Base-by-base conservation (phyloP, 768 basidiomycete species). In the Serendipita vermifera region DNA sequence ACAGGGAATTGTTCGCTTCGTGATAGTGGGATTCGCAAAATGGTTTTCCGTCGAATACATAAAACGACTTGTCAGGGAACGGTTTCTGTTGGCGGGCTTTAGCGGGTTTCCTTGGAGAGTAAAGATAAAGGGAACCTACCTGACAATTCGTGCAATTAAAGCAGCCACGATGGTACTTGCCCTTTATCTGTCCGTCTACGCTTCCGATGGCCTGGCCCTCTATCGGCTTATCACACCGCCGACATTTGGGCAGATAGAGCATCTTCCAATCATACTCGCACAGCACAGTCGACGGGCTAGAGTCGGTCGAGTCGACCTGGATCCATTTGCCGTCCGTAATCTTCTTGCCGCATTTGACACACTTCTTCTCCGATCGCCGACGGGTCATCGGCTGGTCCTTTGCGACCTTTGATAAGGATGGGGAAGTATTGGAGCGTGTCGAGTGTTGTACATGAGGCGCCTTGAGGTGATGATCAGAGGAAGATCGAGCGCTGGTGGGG, bases 191-290 rank as follows among this genome's bases (percentile, higher is more conserved):
- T 2, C 92, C 92, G 64, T 97, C 92, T 11, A 85, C 80, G 3
- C 85, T 87, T 20, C 87, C 91, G 20, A 97, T 87, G 20, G 91
- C 92, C 61, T 85, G 83, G 58, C 81, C 89, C 71, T 96, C 92
- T 40, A 97, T 96, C 0, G 88, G 83, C 20, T 82, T 65, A 63
- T 79, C 80, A 67, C 92, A 97, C 40, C 91, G 77, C 32, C 91
- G 87, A 65, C 92, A 96, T 87, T 90, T 91, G 59, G 92, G 92
- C 59, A 96, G 69, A 72, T 94, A 96, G 83, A 93, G 85, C 64
- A 86, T 82, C 75, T 94, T 96, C 92, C 92, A 96, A 67, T 92
- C 93, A 63, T 69, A 70, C 65, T 92, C 93, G 67, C 93, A 96
- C 62, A 96, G 69, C 33, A 90, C 81, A 35, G 70, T 78, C 57